phyloP scores from a whole-genome alignment of 805 yeast genomes.

The Torulaspora gathmanii region DNA sequence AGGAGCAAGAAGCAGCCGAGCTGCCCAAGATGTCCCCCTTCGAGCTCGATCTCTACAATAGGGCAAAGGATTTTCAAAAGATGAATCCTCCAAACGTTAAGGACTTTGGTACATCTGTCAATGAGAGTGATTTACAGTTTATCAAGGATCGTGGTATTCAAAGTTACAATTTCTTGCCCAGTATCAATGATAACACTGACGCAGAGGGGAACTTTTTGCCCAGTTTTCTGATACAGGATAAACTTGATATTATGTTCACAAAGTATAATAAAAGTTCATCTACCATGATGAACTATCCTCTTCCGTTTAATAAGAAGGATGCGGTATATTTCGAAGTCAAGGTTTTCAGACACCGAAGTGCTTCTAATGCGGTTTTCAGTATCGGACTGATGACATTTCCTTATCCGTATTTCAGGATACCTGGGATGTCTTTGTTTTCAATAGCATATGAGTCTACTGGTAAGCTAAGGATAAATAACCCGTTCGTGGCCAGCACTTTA shows the following conservation, averaged over 20 bases:
- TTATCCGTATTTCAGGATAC: conserved; percentile 68
- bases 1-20: conserved; percentile 26
- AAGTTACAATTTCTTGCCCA: conserved; percentile 34
- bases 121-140: conserved; percentile 25
- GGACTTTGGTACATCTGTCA: conserved; percentile 32
- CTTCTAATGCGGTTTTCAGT: conserved; percentile 48
- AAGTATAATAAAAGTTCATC: conserved; percentile 32
- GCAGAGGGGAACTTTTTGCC: conserved; percentile 34
- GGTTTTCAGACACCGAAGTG: conserved; percentile 37
- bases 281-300: conserved; percentile 36
- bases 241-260: conserved; percentile 33
- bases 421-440: conserved; percentile 67
- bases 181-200: conserved; percentile 35
- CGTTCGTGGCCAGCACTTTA: conserved; percentile 44
- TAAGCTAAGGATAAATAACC: conserved; percentile 59
- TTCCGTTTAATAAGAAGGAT: conserved; percentile 49
- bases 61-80: conserved; percentile 32
- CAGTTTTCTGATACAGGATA: conserved; percentile 35
- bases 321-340: conserved; percentile 66
- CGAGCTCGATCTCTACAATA: conserved; percentile 32
- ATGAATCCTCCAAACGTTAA: conserved; percentile 31
- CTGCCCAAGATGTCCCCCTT: conserved; percentile 31
- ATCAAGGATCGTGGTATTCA: conserved; percentile 37
- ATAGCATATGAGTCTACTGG: conserved; percentile 74
- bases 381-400: conserved; percentile 70